Base-by-base conservation (phyloP, 2,329 filamentous ascomycete species). In the Cercospora citrullina region DNA sequence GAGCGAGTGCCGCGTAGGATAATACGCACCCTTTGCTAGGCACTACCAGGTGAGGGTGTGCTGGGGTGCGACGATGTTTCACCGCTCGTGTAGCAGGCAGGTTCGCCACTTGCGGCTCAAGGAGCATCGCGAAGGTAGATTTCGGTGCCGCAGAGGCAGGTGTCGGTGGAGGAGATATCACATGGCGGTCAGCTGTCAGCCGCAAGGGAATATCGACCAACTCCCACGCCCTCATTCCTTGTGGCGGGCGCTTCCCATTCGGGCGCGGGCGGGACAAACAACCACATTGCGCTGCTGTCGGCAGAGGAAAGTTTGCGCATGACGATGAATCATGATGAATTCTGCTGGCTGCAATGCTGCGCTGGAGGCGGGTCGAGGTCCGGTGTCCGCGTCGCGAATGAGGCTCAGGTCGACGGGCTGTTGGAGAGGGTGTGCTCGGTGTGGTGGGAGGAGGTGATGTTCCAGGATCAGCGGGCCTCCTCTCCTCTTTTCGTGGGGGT, bases 271-370 rank as follows among this genome's bases (percentile, higher is more conserved):
- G 53, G 53, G 60, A 21, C 21, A 18, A 53, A 63, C 60, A 63
- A 63, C 60, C 60, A 63, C 60, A 63, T 48, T 18, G 26, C 36
- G 42, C 60, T 63, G 60, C 60, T 51, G 60, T 26, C 60, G 60
- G 60, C 30, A 63, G 39, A 33, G 16, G 28, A 10, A 9, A n/a
- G 60, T 6, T 28, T 26, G 33, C 23, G 60, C 39, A 53, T 63
- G 33, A 53, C 39, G 60, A 63, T 28, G 36, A 42, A 4, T 28
- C 60, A 53, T 30, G 23, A 31, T 63, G 42, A 16, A n/a, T 16
- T 31, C 51, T 42, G 53, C 53, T 26, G 53, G 62, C 18, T 48
- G 45, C 61, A 63, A 63, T 63, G 61, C 42, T 9, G 18, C 48
- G 62, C 16, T 14, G 7, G 23, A 9, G 28, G n/a, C 62, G 62